Evolutionary conservation across 164 flowering plant genomes (phyloP).

Genomic region (Protea cynaroides): DNA sequence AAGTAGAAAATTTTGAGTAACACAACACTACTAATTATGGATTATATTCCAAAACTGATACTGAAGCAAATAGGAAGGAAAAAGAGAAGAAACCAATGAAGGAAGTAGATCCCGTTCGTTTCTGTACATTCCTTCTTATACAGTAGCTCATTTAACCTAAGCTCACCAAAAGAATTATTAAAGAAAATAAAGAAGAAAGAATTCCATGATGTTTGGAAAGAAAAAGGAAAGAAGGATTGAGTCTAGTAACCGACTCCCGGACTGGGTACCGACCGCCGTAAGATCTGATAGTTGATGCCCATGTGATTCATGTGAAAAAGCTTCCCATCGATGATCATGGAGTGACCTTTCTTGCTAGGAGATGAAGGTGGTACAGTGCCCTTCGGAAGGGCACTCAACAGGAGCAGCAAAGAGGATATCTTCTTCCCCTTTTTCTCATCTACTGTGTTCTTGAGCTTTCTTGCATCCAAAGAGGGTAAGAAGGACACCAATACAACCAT

Average conservation of each 20-base stretch:
- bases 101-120: background rate
- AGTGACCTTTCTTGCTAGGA: conserved; percentile 11
- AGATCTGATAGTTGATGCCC: background rate
- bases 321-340: background rate
- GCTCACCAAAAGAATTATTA: too few relatives aligned
- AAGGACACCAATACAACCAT: background rate
- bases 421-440: background rate
- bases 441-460: background rate
- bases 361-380: conserved; percentile 3
- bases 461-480: background rate
- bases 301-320: background rate
- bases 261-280: conserved; percentile 12
- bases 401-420: background rate
- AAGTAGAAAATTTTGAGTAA: too few relatives aligned
- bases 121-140: too few relatives aligned
- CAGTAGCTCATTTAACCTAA: too few relatives aligned
- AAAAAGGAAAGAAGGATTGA: too few relatives aligned
- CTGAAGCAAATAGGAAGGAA: background rate
- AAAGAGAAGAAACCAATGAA: background rate
- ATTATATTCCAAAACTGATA: too few relatives aligned
- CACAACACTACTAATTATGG: too few relatives aligned
- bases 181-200: too few relatives aligned
- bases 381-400: conserved; percentile 5
- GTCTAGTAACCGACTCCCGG: conserved; percentile 11
- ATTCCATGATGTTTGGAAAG: too few relatives aligned